Base-by-base conservation (phyloP, 1,284 basidiomycete species). In the Anthracocystis walkeri region DNA sequence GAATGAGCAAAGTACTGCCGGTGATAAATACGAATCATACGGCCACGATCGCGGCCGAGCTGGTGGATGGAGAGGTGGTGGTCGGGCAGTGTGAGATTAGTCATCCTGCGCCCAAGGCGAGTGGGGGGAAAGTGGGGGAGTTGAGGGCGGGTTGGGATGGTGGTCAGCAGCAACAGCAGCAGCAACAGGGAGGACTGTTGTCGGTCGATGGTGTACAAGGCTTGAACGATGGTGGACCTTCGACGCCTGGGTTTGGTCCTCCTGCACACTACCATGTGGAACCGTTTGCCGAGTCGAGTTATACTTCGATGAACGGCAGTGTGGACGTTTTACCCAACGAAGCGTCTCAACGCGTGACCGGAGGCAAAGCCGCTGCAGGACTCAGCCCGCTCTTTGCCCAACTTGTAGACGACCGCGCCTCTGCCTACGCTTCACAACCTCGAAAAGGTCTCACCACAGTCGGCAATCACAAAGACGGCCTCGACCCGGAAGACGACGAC, bases 31-130 rank as follows among this genome's bases (percentile, higher is more conserved):
- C 96, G 2, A 97, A 95, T 85, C 94, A 95, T 85, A 95, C 93
- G 0, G 93, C 95, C n/a, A 98, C 94, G 4, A 96, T 99, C 71
- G 94, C 95, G n/a, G 95, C 92, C 7, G 91, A 95, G 84, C 88
- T 98, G 65, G 63, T 91, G 81, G 90, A 95, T 79, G 92, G 92
- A 7, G 87, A 89, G 35, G 90, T 89, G 53, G 89, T 98, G 27
- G 91, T 97, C 27, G 96, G 96, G 2, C 96, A 99, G 86, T 97
- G 95, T 85, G 94, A 97, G 83, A 97, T 99, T 75, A 97, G 94
- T 0, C 96, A 99, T 85, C 96, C 96, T 18, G 66, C 72, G n/a
- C 71, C 71, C 3, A 74, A 21, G 29, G 21, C 31, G 21, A 49
- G 25, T 27, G 41, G 44, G 7, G 46, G 42, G 40, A 55, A 51